phyloP scores from a whole-genome alignment of 768 basidiomycete species.

The Auricularia auricula-judae region DNA sequence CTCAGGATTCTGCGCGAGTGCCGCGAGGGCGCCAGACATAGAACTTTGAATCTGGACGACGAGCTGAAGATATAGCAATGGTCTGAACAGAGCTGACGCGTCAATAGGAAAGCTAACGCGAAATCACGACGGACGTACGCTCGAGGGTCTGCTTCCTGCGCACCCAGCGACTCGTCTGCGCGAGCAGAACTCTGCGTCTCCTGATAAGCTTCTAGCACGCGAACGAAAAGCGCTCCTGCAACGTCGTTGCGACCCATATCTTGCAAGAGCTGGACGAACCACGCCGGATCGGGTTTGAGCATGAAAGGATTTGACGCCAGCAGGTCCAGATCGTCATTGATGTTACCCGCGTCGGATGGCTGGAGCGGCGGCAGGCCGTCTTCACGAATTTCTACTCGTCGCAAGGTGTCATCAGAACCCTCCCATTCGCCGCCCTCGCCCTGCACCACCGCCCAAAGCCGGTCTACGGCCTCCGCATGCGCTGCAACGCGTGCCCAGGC shows the following conservation, averaged over 20 bases:
- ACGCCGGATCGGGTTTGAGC: conserved; percentile 65
- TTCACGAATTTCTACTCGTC: conserved; percentile 19
- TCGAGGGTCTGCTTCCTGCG: conserved; percentile 31
- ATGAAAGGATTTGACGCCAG: conserved; percentile 48
- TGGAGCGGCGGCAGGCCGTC: not conserved
- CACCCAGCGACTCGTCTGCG: conserved; percentile 16
- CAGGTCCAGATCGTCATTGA: conserved; percentile 29
- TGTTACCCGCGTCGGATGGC: conserved; percentile 8
- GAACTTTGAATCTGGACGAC: conserved; percentile 72
- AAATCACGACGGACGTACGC: conserved; percentile 25
- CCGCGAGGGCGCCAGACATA: conserved; percentile 33
- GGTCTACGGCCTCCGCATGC: conserved; percentile 36
- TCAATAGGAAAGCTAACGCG: not conserved
- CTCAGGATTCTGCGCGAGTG: conserved; percentile 35
- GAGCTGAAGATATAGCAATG: conserved; percentile 66
- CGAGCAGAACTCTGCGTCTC: conserved; percentile 22
- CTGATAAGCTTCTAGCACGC: conserved; percentile 60
- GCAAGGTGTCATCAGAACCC: conserved; percentile 39
- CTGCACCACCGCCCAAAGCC: conserved; percentile 49
- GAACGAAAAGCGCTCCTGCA: conserved; percentile 61
- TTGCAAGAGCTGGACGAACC: conserved; percentile 58
- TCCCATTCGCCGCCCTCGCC: conserved; percentile 44
- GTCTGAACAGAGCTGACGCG: conserved; percentile 27
- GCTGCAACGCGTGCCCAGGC: conserved; percentile 69
- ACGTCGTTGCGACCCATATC: conserved; percentile 57